These are phyloP conservation scores for Penicillium brasilianum DNA, from an alignment of 2,329 filamentous ascomycete genomes.

Conservation along the genomic window DNA sequence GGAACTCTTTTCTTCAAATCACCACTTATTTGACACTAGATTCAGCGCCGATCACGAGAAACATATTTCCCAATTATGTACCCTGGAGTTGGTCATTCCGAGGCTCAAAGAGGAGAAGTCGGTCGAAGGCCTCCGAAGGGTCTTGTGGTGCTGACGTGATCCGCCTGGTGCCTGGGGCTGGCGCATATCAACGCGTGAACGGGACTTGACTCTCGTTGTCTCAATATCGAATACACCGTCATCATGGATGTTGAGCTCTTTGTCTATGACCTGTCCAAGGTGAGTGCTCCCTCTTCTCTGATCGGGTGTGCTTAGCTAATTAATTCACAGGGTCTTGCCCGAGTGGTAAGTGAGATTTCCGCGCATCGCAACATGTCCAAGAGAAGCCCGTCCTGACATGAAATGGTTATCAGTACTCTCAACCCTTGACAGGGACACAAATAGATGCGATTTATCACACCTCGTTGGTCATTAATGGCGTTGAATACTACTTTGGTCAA, in stretches of 20 bases:
- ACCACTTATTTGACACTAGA: neutral
- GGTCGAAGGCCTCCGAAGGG: conserved; percentile 26
- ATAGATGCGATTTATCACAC: conserved; percentile 97
- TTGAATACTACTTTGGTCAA: conserved; percentile 89
- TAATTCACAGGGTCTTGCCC: conserved; percentile 57
- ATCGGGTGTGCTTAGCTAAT: conserved; percentile 26
- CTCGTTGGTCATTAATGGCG: conserved; percentile 79
- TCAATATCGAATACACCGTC: neutral
- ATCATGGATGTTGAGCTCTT: conserved; percentile 77
- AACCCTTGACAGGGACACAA: conserved; percentile 66
- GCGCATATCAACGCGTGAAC: conserved; percentile 15
- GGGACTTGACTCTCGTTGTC: neutral
- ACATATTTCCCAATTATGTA: neutral
- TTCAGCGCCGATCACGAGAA: neutral
- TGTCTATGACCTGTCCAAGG: conserved; percentile 75
- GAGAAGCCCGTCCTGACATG: conserved; percentile 6
- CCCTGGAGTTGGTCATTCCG: neutral
- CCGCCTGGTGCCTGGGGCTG: neutral
- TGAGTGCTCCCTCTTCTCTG: conserved; percentile 24
- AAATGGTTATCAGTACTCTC: conserved; percentile 54
- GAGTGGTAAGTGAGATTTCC: conserved; percentile 46
- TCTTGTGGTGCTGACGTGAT: conserved; percentile 6
- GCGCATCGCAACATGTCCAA: neutral
- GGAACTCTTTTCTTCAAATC: neutral
- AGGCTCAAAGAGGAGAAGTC: conserved; percentile 17